Evolutionary conservation across 495 filamentous ascomycete genomes (phyloP).

Genomic region (Xylaria longipes): DNA sequence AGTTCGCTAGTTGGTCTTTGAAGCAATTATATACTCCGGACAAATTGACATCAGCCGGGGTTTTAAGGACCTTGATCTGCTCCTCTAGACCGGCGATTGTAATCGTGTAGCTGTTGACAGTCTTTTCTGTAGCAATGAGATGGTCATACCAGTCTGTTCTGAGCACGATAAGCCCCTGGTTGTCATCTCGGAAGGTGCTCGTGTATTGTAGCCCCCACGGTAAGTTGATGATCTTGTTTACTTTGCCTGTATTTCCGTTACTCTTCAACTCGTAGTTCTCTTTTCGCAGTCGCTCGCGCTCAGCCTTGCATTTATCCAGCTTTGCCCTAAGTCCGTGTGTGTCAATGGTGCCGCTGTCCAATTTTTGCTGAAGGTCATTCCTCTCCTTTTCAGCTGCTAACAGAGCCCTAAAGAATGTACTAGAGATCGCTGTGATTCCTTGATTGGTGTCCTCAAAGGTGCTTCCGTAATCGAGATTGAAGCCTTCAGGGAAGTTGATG

Average conservation of each 20-base stretch:
- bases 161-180: constrained; percentile 21
- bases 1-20: neutral
- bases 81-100: neutral
- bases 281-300: neutral
- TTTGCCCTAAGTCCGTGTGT: neutral
- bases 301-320: neutral
- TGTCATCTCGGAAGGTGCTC: constrained; percentile 23
- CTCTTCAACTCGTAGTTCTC: constrained; percentile 16
- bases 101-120: neutral
- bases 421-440: constrained; percentile 9
- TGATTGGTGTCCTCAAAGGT: constrained; percentile 17
- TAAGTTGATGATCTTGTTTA: constrained; percentile 10
- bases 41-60: neutral
- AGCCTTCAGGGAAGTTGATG: constrained; percentile 16
- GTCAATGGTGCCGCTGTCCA: constrained; percentile 6
- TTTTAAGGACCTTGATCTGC: neutral
- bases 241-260: neutral
- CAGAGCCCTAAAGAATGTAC: neutral
- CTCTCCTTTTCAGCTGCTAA: constrained; percentile 25
- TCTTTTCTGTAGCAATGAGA: neutral
- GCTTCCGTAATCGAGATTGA: constrained; percentile 19
- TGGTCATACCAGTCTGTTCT: constrained; percentile 17
- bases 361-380: constrained; percentile 9
- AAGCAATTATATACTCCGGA: neutral
- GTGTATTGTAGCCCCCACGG: constrained; percentile 13